These are phyloP conservation scores for Calycina herbarum DNA, from an alignment of 2,329 filamentous ascomycete species.

Conservation along the genomic window DNA sequence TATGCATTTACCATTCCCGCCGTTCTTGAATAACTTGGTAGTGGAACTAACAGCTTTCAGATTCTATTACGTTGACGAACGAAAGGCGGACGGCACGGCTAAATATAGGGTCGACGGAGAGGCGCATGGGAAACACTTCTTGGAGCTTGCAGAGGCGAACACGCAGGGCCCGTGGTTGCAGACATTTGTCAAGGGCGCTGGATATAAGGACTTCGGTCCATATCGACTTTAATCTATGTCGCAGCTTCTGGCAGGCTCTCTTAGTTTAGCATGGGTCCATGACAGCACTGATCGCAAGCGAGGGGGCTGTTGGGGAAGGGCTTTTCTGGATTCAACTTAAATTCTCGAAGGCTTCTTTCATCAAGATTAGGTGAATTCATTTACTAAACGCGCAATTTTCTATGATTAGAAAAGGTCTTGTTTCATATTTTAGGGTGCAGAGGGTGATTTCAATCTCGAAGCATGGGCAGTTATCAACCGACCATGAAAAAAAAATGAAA, in stretches of 20 bases:
- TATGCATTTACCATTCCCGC: constrained; percentile 5
- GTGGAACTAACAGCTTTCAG: constrained; percentile 34
- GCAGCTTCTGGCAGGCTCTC: background rate
- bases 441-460: too few relatives aligned
- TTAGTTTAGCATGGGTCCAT: too few relatives aligned
- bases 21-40: background rate
- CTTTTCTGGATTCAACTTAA: too few relatives aligned
- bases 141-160: constrained; percentile 41
- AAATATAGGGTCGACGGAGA: constrained; percentile 40
- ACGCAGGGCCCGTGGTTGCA: constrained; percentile 48
- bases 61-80: constrained; percentile 54
- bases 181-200: constrained; percentile 45
- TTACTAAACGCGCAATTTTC: too few relatives aligned
- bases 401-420: too few relatives aligned
- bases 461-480: too few relatives aligned
- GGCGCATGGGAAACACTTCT: constrained; percentile 44
- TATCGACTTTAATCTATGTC: background rate
- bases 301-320: too few relatives aligned
- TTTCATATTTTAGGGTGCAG: too few relatives aligned
- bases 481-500: too few relatives aligned
- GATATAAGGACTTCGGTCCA: constrained; percentile 42
- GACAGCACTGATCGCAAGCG: too few relatives aligned
- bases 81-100: constrained; percentile 43
- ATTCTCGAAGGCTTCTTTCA: too few relatives aligned
- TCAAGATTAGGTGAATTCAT: too few relatives aligned